These are phyloP conservation scores for Acanthamoeba lenticulata DNA, from an alignment of 208 protist species.

Conservation along the genomic window DNA sequence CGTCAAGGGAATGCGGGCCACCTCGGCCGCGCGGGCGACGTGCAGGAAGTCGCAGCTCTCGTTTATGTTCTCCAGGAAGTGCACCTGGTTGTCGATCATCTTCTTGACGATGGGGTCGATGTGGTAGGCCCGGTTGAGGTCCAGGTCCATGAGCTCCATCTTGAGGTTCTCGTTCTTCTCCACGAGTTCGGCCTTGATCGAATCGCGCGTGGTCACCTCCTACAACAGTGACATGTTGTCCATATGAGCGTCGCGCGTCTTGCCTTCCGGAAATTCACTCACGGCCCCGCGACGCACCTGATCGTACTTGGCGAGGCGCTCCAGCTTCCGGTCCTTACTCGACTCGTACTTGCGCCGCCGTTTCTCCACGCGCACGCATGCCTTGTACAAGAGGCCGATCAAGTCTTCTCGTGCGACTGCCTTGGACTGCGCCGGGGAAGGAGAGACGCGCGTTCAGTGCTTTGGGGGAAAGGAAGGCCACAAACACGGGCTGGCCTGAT, in stretches of 20 bases:
- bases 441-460: too few relatives aligned
- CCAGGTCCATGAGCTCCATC: conserved; percentile 36
- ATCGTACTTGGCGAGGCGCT: conserved; percentile 7
- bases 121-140: background rate
- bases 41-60: background rate
- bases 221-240: too few relatives aligned
- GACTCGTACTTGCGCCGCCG: conserved; percentile 2
- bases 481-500: background rate
- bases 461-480: background rate
- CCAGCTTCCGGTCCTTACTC: background rate
- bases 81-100: background rate
- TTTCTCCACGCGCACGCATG: background rate
- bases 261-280: too few relatives aligned
- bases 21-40: background rate
- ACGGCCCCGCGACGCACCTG: background rate
- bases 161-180: background rate
- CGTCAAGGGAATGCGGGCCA: background rate
- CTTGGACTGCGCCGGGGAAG: background rate
- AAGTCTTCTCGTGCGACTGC: background rate
- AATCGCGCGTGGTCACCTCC: background rate
- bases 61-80: background rate
- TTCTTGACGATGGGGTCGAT: background rate
- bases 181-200: background rate
- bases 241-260: too few relatives aligned
- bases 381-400: background rate